These are phyloP conservation scores for Posidonia oceanica DNA, from an alignment of 116 monocot genomes.

Conservation along the genomic window DNA sequence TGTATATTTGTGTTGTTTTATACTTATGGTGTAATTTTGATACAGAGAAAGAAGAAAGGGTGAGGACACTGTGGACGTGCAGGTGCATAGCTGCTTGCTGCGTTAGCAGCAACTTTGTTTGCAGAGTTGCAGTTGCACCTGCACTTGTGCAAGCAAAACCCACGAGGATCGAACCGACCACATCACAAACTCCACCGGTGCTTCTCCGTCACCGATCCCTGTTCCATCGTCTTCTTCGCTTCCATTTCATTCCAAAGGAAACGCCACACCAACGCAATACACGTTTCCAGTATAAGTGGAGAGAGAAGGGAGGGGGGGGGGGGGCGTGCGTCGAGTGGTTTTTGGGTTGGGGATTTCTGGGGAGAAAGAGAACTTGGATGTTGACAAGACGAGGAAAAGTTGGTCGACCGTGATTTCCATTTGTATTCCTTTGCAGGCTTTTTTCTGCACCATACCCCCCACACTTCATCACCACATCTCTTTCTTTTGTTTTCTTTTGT, in stretches of 20 bases:
- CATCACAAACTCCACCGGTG: neutral
- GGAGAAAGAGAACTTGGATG: constrained; percentile 33
- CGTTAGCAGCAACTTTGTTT: neutral
- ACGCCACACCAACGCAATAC: neutral
- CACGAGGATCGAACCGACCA: constrained; percentile 5
- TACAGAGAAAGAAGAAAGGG: neutral
- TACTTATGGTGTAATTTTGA: neutral
- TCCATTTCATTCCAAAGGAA: neutral
- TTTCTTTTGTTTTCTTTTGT: neutral
- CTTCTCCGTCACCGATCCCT: neutral
- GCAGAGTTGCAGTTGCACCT: constrained; percentile 10
- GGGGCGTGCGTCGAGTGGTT: neutral
- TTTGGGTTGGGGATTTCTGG: constrained; percentile 9
- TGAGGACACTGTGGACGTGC: constrained; percentile 13
- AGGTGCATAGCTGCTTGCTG: constrained; percentile 6
- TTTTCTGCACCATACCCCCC: constrained; percentile 8
- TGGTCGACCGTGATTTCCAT: constrained; percentile 32
- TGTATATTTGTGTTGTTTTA: neutral
- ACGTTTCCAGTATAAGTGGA: constrained; percentile 1
- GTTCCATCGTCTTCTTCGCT: neutral
- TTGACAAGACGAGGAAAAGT: constrained; percentile 37
- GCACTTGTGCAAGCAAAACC: constrained; percentile 9
- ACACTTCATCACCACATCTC: constrained; percentile 3
- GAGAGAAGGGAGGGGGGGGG: neutral
- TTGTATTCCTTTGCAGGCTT: constrained; percentile 35